Evolutionary conservation across 805 yeast species (phyloP).

Genomic region (Alloascoidea africana): DNA sequence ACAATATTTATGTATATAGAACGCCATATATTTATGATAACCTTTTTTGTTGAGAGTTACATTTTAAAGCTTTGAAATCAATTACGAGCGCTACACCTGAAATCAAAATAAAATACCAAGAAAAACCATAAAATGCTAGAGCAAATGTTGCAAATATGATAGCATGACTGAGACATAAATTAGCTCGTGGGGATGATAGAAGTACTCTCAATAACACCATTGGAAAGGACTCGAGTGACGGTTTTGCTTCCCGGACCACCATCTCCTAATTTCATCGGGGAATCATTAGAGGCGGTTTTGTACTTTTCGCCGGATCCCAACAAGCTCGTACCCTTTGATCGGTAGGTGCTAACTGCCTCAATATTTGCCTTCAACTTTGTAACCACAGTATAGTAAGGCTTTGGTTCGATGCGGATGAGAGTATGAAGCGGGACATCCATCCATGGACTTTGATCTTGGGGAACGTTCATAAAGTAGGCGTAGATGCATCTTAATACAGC

Average conservation of each 20-base stretch:
- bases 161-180: neutral
- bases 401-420: conserved; percentile 83
- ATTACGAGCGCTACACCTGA: too few relatives aligned
- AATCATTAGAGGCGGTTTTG: neutral
- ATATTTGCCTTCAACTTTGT: conserved; percentile 88
- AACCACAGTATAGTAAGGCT: conserved; percentile 82
- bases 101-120: too few relatives aligned
- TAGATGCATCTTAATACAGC: conserved; percentile 93
- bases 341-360: conserved; percentile 94
- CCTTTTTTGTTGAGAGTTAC: too few relatives aligned
- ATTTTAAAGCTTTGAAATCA: too few relatives aligned
- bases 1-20: too few relatives aligned
- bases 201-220: neutral
- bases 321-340: conserved; percentile 65
- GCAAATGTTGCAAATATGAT: neutral
- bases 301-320: neutral
- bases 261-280: neutral
- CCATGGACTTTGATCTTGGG: conserved; percentile 97
- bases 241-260: neutral
- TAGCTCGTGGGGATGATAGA: neutral
- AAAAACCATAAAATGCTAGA: too few relatives aligned
- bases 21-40: too few relatives aligned
- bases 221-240: neutral
- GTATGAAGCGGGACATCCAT: conserved; percentile 97
- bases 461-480: conserved; percentile 97